Conservation (phyloP, 2,329 filamentous ascomycete species). For the Fusarium beomiforme region DNA sequence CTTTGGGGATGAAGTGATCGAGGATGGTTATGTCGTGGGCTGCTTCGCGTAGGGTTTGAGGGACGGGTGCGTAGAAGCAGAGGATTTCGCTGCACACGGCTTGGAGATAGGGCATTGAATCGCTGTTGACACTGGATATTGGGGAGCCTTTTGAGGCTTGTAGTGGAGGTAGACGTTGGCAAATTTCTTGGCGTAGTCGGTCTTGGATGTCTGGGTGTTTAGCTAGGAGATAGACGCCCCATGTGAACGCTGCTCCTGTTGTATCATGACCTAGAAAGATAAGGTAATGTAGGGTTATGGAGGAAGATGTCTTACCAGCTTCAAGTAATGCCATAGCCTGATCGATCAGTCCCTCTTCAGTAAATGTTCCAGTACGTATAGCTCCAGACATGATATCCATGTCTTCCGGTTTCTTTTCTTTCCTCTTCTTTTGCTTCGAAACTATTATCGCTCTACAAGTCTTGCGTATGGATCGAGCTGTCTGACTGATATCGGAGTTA, state of each 20-base stretch:
- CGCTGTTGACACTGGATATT: conserved; percentile 63
- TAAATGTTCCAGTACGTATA: conserved; percentile 77
- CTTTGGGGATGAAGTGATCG: conserved; percentile 73
- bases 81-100: conserved; percentile 82
- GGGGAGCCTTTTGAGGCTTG: conserved; percentile 42
- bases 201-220: conserved; percentile 71
- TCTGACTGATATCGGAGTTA: conserved; percentile 71
- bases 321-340: conserved; percentile 92
- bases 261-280: conserved; percentile 72
- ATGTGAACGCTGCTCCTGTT: conserved; percentile 77
- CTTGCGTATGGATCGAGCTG: conserved; percentile 67
- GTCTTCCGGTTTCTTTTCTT: conserved; percentile 59
- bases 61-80: conserved; percentile 76
- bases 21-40: conserved; percentile 71
- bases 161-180: conserved; percentile 64
- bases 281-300: neutral
- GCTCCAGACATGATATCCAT: conserved; percentile 84
- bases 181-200: conserved; percentile 75
- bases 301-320: neutral
- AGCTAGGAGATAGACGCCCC: conserved; percentile 75
- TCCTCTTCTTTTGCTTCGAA: conserved; percentile 69
- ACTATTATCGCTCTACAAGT: conserved; percentile 75
- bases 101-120: conserved; percentile 80
- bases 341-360: conserved; percentile 80
- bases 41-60: conserved; percentile 74